Evolutionary conservation across 1,139 yeast species (phyloP).

Genomic region (Suhomyces chickasaworum): DNA sequence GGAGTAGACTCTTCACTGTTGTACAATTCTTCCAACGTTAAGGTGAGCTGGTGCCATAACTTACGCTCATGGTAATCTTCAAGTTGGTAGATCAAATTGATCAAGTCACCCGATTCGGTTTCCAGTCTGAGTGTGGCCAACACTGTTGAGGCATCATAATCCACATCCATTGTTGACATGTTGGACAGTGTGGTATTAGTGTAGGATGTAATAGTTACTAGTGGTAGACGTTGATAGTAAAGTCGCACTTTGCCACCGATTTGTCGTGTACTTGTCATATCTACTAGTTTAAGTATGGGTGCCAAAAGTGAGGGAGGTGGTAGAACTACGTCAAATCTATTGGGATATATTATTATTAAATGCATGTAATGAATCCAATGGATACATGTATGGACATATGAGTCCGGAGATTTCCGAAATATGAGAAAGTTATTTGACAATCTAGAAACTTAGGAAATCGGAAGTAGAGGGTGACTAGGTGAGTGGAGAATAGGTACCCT

Average conservation of each 20-base stretch:
- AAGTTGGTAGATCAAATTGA: slow-evolving; percentile 68
- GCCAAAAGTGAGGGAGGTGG: not conserved
- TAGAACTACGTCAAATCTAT: not conserved
- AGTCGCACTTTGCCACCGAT: slow-evolving; percentile 1
- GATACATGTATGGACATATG: not conserved
- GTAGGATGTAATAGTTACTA: not conserved
- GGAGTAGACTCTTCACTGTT: slow-evolving; percentile 32
- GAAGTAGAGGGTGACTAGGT: too few relatives aligned
- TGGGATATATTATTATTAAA: not conserved
- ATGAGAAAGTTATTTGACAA: too few relatives aligned
- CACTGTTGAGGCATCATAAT: slow-evolving; percentile 58
- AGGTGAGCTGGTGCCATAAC: slow-evolving; percentile 77
- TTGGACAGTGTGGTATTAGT: slow-evolving; percentile 3
- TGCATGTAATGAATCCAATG: not conserved
- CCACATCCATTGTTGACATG: slow-evolving; percentile 38
- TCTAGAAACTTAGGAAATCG: too few relatives aligned
- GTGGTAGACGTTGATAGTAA: not conserved
- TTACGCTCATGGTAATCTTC: slow-evolving; percentile 89
- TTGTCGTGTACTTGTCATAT: not conserved
- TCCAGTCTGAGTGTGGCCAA: slow-evolving; percentile 72
- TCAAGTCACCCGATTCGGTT: slow-evolving; percentile 61
- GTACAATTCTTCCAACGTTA: slow-evolving; percentile 63
- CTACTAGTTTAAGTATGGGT: not conserved
- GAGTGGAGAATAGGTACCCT: too few relatives aligned
- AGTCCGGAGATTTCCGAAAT: too few relatives aligned